A percentile compares a stretch with the other conserved stretches of the same genome.
These are phyloP conservation scores for Coprinopsis strossmayeri DNA, from an alignment of 768 basidiomycete genomes.

Conservation along the genomic window DNA sequence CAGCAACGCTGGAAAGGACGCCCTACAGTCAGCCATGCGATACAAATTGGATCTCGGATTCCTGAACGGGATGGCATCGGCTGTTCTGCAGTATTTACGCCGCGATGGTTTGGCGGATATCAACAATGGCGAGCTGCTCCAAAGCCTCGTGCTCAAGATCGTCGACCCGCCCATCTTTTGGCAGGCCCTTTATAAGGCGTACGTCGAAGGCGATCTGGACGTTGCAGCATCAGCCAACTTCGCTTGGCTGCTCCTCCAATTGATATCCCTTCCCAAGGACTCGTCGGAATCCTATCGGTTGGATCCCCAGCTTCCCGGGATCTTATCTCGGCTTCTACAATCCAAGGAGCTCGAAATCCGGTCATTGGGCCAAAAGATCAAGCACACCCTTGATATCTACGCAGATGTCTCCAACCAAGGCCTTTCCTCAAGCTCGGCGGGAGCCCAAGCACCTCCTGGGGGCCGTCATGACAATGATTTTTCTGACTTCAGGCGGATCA, in stretches of 20 bases:
- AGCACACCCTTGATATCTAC: constrained; percentile 19
- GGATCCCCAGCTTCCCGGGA: constrained; percentile 25
- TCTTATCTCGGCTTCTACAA: constrained; percentile 21
- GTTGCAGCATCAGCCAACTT: constrained; percentile 31
- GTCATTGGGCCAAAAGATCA: constrained; percentile 30
- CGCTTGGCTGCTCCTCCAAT: constrained; percentile 43
- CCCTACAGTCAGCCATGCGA: constrained; percentile 36
- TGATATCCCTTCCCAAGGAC: constrained; percentile 33
- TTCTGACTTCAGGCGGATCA: constrained; percentile 49
- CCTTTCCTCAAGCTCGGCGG: constrained; percentile 3
- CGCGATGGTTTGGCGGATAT: constrained; percentile 28
- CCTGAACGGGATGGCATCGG: constrained; percentile 32
- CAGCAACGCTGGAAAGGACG: constrained; percentile 27
- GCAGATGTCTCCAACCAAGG: neutral
- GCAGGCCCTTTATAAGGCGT: constrained; percentile 29
- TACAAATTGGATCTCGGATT: constrained; percentile 29
- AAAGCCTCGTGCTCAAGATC: constrained; percentile 31
- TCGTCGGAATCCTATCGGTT: constrained; percentile 29
- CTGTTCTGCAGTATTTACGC: constrained; percentile 32
- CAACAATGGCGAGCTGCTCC: constrained; percentile 35
- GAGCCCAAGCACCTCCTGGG: constrained; percentile 42
- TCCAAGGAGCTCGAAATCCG: constrained; percentile 17
- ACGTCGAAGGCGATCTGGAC: constrained; percentile 24
- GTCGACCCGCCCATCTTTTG: constrained; percentile 50
- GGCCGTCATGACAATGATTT: constrained; percentile 71